Base-by-base conservation (phyloP, 371 early-diverging fungal genomes). In the Synchytrium microbalum region DNA sequence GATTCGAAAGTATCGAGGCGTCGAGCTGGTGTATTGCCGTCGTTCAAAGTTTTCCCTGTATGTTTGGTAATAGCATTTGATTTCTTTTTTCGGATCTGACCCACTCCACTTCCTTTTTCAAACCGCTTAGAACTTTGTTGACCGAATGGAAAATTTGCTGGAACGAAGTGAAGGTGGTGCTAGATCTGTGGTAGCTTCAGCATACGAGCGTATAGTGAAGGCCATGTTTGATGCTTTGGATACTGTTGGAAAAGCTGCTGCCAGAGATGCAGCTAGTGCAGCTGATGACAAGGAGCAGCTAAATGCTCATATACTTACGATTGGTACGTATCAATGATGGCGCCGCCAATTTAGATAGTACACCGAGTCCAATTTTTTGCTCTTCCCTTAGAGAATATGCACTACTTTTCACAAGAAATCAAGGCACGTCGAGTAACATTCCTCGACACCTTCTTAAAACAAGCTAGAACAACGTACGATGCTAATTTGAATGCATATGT, bases 251-350 rank as follows among this genome's bases (percentile, higher is more conserved):
- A 83, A 84, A 60, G 88, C 87, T 62, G 79, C 84, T 1, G 71
- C 65, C 0, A 68, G 59, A 23, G 77, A 76, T 38, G 31, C 73
- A 2, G 74, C 72, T 52, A 60, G 55, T 32, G 85, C 81, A 16
- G 69, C 71, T 28, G 95, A 95, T 59, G 93, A 93, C 60, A 95
- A 95, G 73, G 98, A 97, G 59, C 90, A 89, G 63, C 72, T 95
- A 58, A 93, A 93, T 71, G 82, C 89, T 0, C 89, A 90, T 64
- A 90, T 93, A 19, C 77, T 93, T 71, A 85, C 82, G 46, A 79
- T 95, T 64, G 91, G 90, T 86, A 83, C 74, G 74, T 69, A 61
- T 63, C 62, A n/a, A n/a, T n/a, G n/a, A n/a, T n/a, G n/a, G 68
- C 70, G 16, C 61, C 62, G 13, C n/a, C n/a, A n/a, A n/a, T n/a